Base-by-base conservation (phyloP, 2,329 filamentous ascomycete species). In the Colletotrichum tropicicola region DNA sequence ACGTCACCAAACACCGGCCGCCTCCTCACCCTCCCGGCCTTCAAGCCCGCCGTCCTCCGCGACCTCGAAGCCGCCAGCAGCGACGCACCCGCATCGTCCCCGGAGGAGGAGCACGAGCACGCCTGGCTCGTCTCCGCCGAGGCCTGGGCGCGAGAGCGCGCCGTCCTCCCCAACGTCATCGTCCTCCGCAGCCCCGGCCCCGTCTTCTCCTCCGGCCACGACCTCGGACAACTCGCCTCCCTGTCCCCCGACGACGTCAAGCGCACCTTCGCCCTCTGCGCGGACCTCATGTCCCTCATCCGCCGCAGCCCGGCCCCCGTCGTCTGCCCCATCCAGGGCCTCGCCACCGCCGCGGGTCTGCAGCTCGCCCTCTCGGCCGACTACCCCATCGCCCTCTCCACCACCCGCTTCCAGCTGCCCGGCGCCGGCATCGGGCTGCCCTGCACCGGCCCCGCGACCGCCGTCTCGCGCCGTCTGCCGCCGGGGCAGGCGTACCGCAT, bases 291-390 rank as follows among this genome's bases (percentile, higher is more conserved):
- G 73, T 45, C 67, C 4, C 71, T 78, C 13, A 69, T 78, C 44
- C 71, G 75, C 3, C 71, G 59, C 49, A 77, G 73, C 28, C 75
- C 76, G 0, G 72, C 70, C 5, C 69, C 72, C 15, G 69, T 78
- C 5, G 67, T 78, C 17, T 71, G 69, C 19, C 70, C 71, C n/a
- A 65, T 78, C 37, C 70, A 74, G 21, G 75, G 75, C 2, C 69
- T 73, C 15, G 74, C 74, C 8, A 71, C 74, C 21, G 75, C 72
- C 2, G 74, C 75, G 0, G 75, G 74, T 5, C 71, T 71, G 49
- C 75, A 77, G 70, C 73, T 78, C 17, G 75, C 75, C 32, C 65
- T 77, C 43, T 68, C 71, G 3, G 68, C 74, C 1, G 76, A 78
- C 65, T 48, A 73, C 10, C 69, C 72, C 12, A 65, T 76, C 32